A percentile compares a stretch with the other conserved stretches of the same genome.
phyloP scores from a whole-genome alignment of 2,329 filamentous ascomycete species.

The Chaetomiaceae sp. region DNA sequence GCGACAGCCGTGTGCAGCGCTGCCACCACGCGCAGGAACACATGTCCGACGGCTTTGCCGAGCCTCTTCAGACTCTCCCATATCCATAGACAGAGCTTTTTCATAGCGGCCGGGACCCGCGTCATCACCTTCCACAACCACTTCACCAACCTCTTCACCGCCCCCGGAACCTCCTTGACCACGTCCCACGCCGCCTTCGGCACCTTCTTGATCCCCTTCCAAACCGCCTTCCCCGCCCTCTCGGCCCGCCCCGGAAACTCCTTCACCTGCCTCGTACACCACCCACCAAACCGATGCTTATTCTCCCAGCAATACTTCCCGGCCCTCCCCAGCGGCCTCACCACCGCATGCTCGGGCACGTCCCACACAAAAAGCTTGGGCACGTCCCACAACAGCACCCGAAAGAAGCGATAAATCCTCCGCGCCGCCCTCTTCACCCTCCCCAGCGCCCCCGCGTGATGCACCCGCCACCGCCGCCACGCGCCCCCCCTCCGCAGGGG shows the following conservation, averaged over 20 bases:
- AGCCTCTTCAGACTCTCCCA: conserved; percentile 28
- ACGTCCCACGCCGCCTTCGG: conserved; percentile 17
- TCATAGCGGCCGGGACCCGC: conserved; percentile 28
- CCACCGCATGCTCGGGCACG: conserved; percentile 25
- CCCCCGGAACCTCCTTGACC: conserved; percentile 26
- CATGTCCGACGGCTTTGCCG: conserved; percentile 26
- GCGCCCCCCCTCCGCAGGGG: conserved; percentile 38
- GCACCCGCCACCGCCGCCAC: conserved; percentile 35
- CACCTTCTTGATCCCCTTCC: conserved; percentile 15
- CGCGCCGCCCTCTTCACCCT: conserved; percentile 24
- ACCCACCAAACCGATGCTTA: conserved; percentile 27
- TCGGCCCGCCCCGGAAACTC: conserved; percentile 29
- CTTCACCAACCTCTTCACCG: conserved; percentile 19
- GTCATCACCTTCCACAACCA: conserved; percentile 24
- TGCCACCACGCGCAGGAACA: conserved; percentile 30
- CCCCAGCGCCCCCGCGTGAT: conserved; percentile 31
- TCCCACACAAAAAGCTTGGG: conserved; percentile 32
- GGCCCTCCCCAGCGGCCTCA: conserved; percentile 12
- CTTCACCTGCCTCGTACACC: conserved; percentile 30
- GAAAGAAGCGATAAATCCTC: conserved; percentile 26
- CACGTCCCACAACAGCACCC: conserved; percentile 30
- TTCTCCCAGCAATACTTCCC: conserved; percentile 29
- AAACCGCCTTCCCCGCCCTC: conserved; percentile 19
- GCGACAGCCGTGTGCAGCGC: conserved; percentile 35
- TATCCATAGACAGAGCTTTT: conserved; percentile 31